Percentiles rank a stretch among this genome's conserved stretches.
Conservation (phyloP, 2,329 filamentous ascomycete genomes). For the Rhynchosporium agropyri region DNA sequence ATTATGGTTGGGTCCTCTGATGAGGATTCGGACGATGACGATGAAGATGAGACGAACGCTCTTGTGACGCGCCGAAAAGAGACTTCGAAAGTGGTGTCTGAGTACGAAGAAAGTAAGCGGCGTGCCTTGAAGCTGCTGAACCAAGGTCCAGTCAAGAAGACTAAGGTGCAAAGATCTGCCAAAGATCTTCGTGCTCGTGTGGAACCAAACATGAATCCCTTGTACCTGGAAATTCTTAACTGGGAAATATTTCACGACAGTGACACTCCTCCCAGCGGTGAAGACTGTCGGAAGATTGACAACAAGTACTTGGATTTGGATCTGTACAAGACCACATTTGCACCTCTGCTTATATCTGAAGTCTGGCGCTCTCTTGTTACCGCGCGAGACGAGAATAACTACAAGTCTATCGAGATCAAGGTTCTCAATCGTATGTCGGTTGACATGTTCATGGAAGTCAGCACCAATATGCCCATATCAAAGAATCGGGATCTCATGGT, state of each 20-base stretch:
- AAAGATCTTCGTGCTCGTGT: constrained; percentile 95
- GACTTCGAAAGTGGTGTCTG: constrained; percentile 40
- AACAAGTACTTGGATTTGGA: constrained; percentile 74
- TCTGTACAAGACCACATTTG: constrained; percentile 87
- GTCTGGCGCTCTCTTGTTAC: constrained; percentile 95
- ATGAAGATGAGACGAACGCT: constrained; percentile 55
- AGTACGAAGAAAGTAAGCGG: constrained; percentile 51
- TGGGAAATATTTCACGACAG: constrained; percentile 96
- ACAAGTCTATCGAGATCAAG: constrained; percentile 83
- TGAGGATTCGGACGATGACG: constrained; percentile 74
- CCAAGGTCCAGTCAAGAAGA: constrained; percentile 79
- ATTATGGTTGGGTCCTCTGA: constrained; percentile 84
- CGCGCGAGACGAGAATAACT: constrained; percentile 80
- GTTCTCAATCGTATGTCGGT: constrained; percentile 86
- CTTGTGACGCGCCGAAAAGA: constrained; percentile 52
- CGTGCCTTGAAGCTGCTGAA: constrained; percentile 54
- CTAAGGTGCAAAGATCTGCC: constrained; percentile 75
- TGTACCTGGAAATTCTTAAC: constrained; percentile 84
- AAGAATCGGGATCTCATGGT: constrained; percentile 73
- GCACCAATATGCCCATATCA: constrained; percentile 73
- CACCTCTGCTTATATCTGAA: constrained; percentile 86
- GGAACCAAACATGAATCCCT: constrained; percentile 80
- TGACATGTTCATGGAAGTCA: constrained; percentile 90
- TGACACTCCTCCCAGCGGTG: constrained; percentile 79
- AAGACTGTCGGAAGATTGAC: constrained; percentile 74